Evolutionary conservation across 1,139 yeast genomes (phyloP).

Genomic region (Suhomyces terraborum): DNA sequence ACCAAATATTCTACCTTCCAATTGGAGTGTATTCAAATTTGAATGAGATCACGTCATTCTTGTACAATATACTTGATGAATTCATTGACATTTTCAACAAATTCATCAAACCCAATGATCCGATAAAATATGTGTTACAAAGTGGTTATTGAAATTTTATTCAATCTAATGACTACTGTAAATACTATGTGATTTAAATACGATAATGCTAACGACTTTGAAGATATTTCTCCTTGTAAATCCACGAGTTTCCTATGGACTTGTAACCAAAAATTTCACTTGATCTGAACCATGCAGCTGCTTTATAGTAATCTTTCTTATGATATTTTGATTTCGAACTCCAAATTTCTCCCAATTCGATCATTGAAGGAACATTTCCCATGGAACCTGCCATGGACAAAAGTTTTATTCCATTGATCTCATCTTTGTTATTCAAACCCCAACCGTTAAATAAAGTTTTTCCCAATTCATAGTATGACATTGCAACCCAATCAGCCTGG

Average conservation of each 20-base stretch:
- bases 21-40: conserved; percentile 40
- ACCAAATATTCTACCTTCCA: conserved; percentile 38
- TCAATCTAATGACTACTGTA: neutral
- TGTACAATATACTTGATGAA: conserved; percentile 34
- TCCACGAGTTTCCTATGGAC: conserved; percentile 76
- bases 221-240: conserved; percentile 67
- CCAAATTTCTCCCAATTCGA: conserved; percentile 73
- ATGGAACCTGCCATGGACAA: conserved; percentile 67
- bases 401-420: conserved; percentile 57
- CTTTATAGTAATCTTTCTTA: conserved; percentile 61
- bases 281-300: conserved; percentile 72
- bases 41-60: conserved; percentile 36
- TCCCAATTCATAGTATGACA: conserved; percentile 59
- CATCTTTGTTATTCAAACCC: conserved; percentile 59
- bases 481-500: conserved; percentile 34
- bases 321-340: conserved; percentile 54
- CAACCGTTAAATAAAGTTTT: conserved; percentile 59
- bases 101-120: conserved; percentile 19
- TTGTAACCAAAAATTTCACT: conserved; percentile 68
- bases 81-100: conserved; percentile 32
- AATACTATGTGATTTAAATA: neutral
- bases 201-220: conserved; percentile 3
- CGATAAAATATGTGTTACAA: conserved; percentile 18
- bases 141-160: conserved; percentile 13
- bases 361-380: conserved; percentile 72